These are phyloP conservation scores for Syncephalastrum contaminatum DNA, from an alignment of 371 early-diverging fungal species.

Conservation along the genomic window DNA sequence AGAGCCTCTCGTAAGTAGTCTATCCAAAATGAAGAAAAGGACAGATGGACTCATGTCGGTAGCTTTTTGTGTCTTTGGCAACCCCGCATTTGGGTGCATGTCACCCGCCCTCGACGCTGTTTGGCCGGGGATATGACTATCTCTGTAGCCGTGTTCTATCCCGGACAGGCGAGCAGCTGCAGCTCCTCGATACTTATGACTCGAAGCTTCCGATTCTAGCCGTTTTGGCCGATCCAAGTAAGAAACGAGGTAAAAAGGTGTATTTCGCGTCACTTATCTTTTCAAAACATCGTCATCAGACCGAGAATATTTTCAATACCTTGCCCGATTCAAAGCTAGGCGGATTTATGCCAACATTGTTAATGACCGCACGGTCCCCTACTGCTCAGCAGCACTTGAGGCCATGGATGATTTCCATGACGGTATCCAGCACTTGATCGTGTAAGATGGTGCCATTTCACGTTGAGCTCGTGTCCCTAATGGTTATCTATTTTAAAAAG, in stretches of 20 bases:
- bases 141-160: constrained; percentile 49
- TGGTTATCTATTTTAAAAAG: background rate
- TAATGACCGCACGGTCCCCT: constrained; percentile 72
- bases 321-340: constrained; percentile 49
- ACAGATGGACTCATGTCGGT: constrained; percentile 6
- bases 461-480: too few species aligned
- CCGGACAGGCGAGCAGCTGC: constrained; percentile 62
- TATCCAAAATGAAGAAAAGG: background rate
- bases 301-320: constrained; percentile 49
- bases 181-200: constrained; percentile 46
- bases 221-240: constrained; percentile 62
- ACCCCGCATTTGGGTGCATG: constrained; percentile 78
- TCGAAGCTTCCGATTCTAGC: constrained; percentile 45
- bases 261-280: too few species aligned
- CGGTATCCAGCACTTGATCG: constrained; percentile 34
- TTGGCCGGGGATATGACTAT: constrained; percentile 50
- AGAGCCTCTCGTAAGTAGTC: constrained; percentile 44
- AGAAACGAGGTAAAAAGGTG: constrained; percentile 8
- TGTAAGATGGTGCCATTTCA: constrained; percentile 27
- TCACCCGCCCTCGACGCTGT: constrained; percentile 23
- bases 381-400: constrained; percentile 63
- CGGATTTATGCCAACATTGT: constrained; percentile 65
- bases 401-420: constrained; percentile 47
- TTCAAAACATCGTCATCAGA: constrained; percentile 11
- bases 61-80: constrained; percentile 72